Evolutionary conservation across 1,139 yeast genomes (phyloP), one percentile per base, ranked within the genome.

Genomic region (Hyphopichia wangnamkhiaoensis): DNA sequence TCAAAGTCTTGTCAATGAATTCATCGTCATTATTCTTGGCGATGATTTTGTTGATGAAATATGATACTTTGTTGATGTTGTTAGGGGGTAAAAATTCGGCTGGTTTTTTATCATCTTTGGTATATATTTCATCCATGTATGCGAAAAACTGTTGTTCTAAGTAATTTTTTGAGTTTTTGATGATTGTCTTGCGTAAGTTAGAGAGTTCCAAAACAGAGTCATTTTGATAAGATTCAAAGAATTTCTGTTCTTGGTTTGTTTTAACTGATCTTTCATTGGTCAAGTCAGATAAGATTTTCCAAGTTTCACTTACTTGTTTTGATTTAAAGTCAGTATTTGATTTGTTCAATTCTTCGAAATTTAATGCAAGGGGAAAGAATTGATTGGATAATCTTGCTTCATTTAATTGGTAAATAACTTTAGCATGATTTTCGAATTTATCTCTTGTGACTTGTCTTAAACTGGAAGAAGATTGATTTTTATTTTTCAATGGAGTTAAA

Each of bases 71-170:
- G 60, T 84, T 85, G 37, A 80, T 67, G 43, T 80, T 80, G 3
- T 88, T 80, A 4, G 95, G 87, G 14, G 87, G 76, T 17, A 52
- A 46, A 38, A 38, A 68, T 37, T 68, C 65, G 4, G 79, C 77
- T 30, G 79, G 79, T 37, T 74, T 79, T 23, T 79, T 76, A 48
- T 79, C 61, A 43, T 71, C 75, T 45, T 82, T 82, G 29, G 78
- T 73, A 56, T 88, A 89, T 36, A 88, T 74, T 33, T 77, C 80
- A 51, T 87, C 91, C 47, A 90, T 76, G 56, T 84, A 81, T 35
- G 78, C 84, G 54, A 77, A 79, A 59, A 89, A 91, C 61, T 93
- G 97, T 10, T 64, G 59, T 57, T 93, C 95, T 49, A 93, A 70
- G 52, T 77, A 84, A 7, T 58, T 49, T 50, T 76, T 79, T 19